Percentiles rank a stretch among this genome's conserved stretches.
Conservation (phyloP, 495 filamentous ascomycete genomes). For the Aspergillus conjunctus region DNA sequence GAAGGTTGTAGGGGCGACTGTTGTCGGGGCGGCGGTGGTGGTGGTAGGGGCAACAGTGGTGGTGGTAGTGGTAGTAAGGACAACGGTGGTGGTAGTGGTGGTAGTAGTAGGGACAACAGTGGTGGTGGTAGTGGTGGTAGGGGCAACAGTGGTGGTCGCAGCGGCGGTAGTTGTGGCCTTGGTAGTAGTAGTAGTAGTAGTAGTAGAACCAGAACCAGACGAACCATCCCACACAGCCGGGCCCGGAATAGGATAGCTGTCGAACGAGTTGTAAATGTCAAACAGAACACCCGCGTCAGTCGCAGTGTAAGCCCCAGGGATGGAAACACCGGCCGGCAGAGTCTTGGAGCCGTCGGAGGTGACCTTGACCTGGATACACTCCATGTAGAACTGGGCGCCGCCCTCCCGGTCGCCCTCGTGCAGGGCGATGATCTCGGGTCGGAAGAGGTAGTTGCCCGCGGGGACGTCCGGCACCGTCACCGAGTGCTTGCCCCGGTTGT, state of each 20-base stretch:
- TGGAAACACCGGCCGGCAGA: constrained; percentile 25
- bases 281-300: constrained; percentile 27
- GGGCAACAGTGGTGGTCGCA: background rate
- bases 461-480: constrained; percentile 28
- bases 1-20: background rate
- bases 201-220: constrained; percentile 15
- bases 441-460: constrained; percentile 30
- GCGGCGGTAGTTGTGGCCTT: constrained; percentile 10
- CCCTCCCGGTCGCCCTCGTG: constrained; percentile 24
- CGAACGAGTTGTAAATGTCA: constrained; percentile 25
- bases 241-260: constrained; percentile 29
- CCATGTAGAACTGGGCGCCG: constrained; percentile 33
- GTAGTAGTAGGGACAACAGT: constrained; percentile 12
- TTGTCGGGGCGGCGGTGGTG: constrained; percentile 8
- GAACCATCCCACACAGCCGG: constrained; percentile 30
- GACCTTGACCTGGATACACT: constrained; percentile 31
- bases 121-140: constrained; percentile 1
- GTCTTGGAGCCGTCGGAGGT: constrained; percentile 25
- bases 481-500: constrained; percentile 30
- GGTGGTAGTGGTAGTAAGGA: constrained; percentile 10
- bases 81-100: constrained; percentile 6
- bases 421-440: constrained; percentile 31
- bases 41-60: constrained; percentile 1
- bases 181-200: constrained; percentile 14
- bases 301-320: constrained; percentile 28